A percentile compares a stretch with the other conserved stretches of the same genome.
These are phyloP conservation scores for Porcisia hertigi DNA, from an alignment of 208 protist species.

Conservation along the genomic window DNA sequence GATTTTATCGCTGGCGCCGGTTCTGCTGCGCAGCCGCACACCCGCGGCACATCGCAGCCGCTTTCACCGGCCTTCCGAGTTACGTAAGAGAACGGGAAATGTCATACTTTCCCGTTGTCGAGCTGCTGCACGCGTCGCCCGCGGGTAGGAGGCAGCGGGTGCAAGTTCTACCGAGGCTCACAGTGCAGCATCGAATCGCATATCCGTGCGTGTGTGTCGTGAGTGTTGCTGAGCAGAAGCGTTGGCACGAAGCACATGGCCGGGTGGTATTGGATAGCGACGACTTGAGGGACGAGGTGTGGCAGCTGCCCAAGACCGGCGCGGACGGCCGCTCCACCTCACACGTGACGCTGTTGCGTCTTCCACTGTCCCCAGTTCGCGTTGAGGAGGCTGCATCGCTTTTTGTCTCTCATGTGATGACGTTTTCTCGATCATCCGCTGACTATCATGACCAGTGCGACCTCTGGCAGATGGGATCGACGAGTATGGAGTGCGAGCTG, in stretches of 20 bases:
- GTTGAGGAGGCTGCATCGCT: constrained; percentile 21
- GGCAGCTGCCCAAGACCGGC: neutral
- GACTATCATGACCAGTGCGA: neutral
- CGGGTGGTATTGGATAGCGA: neutral
- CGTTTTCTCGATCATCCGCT: neutral
- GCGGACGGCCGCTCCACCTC: neutral
- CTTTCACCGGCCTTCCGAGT: constrained; percentile 29
- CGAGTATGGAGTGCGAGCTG: neutral
- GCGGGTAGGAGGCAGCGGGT: neutral
- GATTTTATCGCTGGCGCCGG: constrained; percentile 16
- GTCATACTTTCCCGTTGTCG: constrained; percentile 36
- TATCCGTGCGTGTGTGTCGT: constrained; percentile 46
- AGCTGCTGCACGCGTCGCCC: constrained; percentile 8
- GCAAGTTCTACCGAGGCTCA: constrained; percentile 33
- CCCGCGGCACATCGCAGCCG: constrained; percentile 2
- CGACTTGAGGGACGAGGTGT: neutral
- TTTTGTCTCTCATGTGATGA: constrained; percentile 11
- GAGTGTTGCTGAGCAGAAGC: constrained; percentile 28
- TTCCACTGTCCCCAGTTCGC: constrained; percentile 20
- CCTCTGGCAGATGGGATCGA: neutral
- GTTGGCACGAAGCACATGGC: constrained; percentile 11
- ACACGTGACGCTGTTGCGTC: constrained; percentile 16
- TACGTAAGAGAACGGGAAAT: constrained; percentile 30
- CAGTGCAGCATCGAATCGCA: neutral
- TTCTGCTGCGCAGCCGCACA: neutral